Evolutionary conservation across 768 basidiomycete species (phyloP).

Genomic region (Lactarius psammicola): DNA sequence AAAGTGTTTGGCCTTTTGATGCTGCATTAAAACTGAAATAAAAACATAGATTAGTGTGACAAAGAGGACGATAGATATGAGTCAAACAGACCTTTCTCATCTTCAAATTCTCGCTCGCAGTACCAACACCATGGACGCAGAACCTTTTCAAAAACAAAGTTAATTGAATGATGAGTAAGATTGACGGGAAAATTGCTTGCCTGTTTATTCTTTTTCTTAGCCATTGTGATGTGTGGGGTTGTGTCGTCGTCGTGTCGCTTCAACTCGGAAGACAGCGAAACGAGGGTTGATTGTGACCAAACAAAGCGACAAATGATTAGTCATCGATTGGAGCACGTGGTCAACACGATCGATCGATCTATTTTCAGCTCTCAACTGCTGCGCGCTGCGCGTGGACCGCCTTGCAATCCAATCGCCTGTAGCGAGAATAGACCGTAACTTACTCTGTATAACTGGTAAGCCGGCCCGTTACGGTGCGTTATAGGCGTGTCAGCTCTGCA

Average conservation of each 20-base stretch:
- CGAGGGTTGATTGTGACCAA: constrained; percentile 9
- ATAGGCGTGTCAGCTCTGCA: neutral
- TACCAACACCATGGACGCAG: constrained; percentile 99
- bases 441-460: no score
- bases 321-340: neutral
- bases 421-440: no score
- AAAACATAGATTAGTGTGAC: neutral
- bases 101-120: constrained; percentile 98
- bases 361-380: neutral
- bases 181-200: constrained; percentile 31
- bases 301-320: constrained; percentile 4
- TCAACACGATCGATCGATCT: no score
- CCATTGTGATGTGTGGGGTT: constrained; percentile 43
- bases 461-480: neutral
- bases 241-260: neutral
- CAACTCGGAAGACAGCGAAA: neutral
- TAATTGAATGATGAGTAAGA: neutral
- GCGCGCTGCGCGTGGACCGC: no score
- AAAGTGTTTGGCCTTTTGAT: constrained; percentile 99
- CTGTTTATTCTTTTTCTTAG: constrained; percentile 57
- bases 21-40: constrained; percentile 96
- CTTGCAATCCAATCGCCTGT: no score
- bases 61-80: neutral
- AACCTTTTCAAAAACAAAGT: constrained; percentile 45
- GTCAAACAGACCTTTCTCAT: constrained; percentile 82